Evolutionary conservation across 441 rosid genomes (phyloP).

Genomic region (Euphorbia celastroides): DNA sequence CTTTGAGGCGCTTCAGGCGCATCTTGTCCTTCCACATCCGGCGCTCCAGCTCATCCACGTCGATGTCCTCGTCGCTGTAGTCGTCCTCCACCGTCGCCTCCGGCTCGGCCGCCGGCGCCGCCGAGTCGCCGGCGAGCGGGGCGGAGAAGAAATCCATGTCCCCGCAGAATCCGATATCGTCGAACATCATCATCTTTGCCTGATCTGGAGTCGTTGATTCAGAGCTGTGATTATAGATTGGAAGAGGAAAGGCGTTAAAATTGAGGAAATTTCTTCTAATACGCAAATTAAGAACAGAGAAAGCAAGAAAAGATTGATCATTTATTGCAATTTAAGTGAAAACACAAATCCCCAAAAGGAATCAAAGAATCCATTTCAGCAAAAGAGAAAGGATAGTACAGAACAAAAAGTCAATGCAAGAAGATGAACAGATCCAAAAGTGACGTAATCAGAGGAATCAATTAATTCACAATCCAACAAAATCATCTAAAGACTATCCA

Average conservation of each 20-base stretch:
- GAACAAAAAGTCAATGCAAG: neutral
- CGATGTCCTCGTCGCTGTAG: constrained; percentile 54
- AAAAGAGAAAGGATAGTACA: neutral
- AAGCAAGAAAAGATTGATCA: neutral
- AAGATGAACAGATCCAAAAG: neutral
- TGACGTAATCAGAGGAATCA: neutral
- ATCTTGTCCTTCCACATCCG: constrained; percentile 75
- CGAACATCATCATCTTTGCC: constrained; percentile 41
- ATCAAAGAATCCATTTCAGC: neutral
- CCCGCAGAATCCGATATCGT: constrained; percentile 73
- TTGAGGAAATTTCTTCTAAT: too few relatives aligned
- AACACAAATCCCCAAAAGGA: neutral
- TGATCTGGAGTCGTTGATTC: constrained; percentile 15
- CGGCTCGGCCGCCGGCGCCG: constrained; percentile 28
- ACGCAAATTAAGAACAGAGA: neutral
- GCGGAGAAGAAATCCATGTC: constrained; percentile 58
- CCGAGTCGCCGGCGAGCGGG: constrained; percentile 33
- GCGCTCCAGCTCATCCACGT: constrained; percentile 70
- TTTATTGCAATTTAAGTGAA: neutral
- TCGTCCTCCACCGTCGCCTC: constrained; percentile 43
- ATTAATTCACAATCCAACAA: neutral
- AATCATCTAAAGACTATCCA: constrained; percentile 17
- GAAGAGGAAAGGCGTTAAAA: neutral
- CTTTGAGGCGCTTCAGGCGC: constrained; percentile 66
- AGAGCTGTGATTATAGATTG: constrained; percentile 14